Evolutionary conservation across 352 stramenopile genomes (phyloP).

Genomic region (Phytophthora hybrid): DNA sequence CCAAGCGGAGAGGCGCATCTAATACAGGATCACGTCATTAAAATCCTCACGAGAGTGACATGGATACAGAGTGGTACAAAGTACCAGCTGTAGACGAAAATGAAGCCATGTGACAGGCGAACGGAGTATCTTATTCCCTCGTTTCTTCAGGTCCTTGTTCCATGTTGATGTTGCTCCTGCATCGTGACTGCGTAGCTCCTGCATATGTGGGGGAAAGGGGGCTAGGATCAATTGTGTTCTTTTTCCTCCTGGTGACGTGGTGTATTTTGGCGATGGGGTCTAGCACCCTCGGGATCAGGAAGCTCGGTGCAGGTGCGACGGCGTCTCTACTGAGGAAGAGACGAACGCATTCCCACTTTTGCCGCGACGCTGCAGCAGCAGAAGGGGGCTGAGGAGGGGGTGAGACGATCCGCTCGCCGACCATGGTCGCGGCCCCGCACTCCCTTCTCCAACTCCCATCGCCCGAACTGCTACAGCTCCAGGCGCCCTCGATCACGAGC

Average conservation of each 20-base stretch:
- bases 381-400: constrained; percentile 14
- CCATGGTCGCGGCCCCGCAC: constrained; percentile 38
- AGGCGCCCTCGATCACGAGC: constrained; percentile 13
- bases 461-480: constrained; percentile 15
- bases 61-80: background rate
- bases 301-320: background rate
- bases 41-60: background rate
- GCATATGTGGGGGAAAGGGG: constrained; percentile 21
- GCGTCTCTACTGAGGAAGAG: constrained; percentile 22
- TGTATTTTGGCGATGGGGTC: constrained; percentile 20
- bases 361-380: constrained; percentile 9
- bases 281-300: constrained; percentile 17
- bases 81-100: constrained; percentile 11
- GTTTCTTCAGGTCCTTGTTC: constrained; percentile 11
- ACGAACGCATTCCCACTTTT: constrained; percentile 30
- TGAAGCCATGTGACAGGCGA: no score
- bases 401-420: constrained; percentile 18
- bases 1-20: constrained; percentile 23
- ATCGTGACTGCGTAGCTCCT: background rate
- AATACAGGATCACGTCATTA: background rate
- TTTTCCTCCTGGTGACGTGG: background rate
- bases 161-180: background rate
- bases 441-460: constrained; percentile 23
- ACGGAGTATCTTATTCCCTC: no score
- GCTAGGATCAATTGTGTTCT: constrained; percentile 16